A percentile compares a stretch with the other conserved stretches of the same genome.
phyloP scores from a whole-genome alignment of 1,284 basidiomycete genomes.

The Cutaneotrichosporon mucoides region DNA sequence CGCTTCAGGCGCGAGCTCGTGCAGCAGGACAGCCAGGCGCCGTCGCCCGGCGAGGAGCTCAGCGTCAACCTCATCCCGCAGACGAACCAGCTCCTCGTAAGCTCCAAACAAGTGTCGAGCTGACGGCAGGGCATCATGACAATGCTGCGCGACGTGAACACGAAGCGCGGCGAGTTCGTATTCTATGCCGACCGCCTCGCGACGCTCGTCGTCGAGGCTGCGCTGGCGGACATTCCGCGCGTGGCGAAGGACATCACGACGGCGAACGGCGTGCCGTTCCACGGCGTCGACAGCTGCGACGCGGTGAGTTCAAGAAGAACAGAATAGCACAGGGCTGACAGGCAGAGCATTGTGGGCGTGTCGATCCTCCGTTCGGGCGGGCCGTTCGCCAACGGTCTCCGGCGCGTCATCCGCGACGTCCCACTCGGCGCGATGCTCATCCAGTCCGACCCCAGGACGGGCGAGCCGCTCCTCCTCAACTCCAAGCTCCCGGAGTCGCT shows the following conservation, averaged over 20 bases:
- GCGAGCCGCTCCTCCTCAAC: constrained; percentile 84
- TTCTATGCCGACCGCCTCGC: constrained; percentile 67
- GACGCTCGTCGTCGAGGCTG: constrained; percentile 77
- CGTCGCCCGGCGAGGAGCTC: constrained; percentile 18
- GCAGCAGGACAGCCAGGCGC: constrained; percentile 19
- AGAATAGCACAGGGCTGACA: not conserved
- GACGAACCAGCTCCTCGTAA: constrained; percentile 74
- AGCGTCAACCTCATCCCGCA: constrained; percentile 62
- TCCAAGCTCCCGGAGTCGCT: constrained; percentile 70
- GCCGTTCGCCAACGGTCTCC: constrained; percentile 83
- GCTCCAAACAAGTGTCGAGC: not conserved
- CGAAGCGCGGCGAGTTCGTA: constrained; percentile 71
- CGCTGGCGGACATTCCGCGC: constrained; percentile 75
- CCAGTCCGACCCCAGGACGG: constrained; percentile 76
- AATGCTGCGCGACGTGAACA: constrained; percentile 67
- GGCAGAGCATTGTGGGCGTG: constrained; percentile 39
- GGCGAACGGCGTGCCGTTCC: constrained; percentile 58
- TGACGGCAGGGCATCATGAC: constrained; percentile 74
- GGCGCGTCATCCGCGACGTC: constrained; percentile 80
- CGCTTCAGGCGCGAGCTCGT: constrained; percentile 67
- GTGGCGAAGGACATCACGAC: constrained; percentile 62
- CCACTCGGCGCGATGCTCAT: constrained; percentile 85
- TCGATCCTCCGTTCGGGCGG: constrained; percentile 59
- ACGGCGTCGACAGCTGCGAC: constrained; percentile 56
- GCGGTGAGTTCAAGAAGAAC: constrained; percentile 40